Base-by-base conservation (phyloP, 768 basidiomycete species). In the Naganishia vishniacii region DNA sequence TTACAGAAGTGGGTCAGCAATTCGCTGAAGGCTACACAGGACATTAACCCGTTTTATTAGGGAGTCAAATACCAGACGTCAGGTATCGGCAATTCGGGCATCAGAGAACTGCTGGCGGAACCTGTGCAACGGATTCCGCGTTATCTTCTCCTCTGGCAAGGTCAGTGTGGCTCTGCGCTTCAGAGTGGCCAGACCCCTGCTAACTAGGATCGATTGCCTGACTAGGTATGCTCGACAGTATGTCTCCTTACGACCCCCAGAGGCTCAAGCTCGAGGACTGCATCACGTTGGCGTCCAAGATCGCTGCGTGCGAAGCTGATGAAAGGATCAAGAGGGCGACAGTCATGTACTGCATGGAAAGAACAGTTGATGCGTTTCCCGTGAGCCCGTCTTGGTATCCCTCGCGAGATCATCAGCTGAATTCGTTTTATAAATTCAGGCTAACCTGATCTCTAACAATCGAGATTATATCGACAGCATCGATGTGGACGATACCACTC, bases 51-150 rank as follows among this genome's bases (percentile, higher is more conserved):
- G 48, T 61, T 48, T 15, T n/a, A 0, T 25, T 53, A 75, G 75
- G 69, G 71, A 23, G 74, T 72, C 13, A 92, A 94, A 80, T 94
- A 93, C 73, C 69, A 73, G 56, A 77, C 76, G 25, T 69, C 75
- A 34, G 68, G 82, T 70, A 91, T 89, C 73, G 68, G 75, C 29
- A 88, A 91, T 42, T 83, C 94, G 62, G 91, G 89, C 46, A 80
- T 97, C 61, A 83, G 92, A 28, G 92, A 94, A 74, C 83, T 95
- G 51, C 82, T 97, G 23, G 94, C 94, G 86, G 93, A 98, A 69
- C 93, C 93, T 16, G 90, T 95, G 5, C 93, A 98, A 72, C 85
- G 93, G 34, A 91, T 98, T 71, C 92, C 93, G 4, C 82, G 94
- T 68, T 97, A 97, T 78, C 93, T 91, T 0, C 81, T 98, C 26